phyloP scores from a whole-genome alignment of 1,284 basidiomycete species.

The Ganoderma leucocontextum region DNA sequence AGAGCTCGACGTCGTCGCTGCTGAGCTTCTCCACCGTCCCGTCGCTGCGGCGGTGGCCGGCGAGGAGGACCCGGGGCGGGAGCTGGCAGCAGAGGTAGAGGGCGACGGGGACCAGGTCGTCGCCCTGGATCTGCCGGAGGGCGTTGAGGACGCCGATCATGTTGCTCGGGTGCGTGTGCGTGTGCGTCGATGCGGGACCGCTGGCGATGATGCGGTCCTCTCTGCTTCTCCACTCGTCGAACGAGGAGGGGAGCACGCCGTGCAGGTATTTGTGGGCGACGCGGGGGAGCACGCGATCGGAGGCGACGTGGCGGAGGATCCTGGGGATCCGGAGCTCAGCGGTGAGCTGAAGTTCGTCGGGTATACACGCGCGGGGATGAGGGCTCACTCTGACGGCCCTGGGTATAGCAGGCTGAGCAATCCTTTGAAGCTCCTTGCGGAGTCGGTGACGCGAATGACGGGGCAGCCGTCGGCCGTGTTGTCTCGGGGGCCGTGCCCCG shows the following conservation, averaged over 20 bases:
- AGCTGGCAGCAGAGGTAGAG: conserved; percentile 6
- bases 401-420: conserved; percentile 1
- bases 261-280: conserved; percentile 3
- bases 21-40: background rate
- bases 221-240: background rate
- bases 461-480: background rate
- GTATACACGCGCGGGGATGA: no score
- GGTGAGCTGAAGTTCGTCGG: no score
- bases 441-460: conserved; percentile 1
- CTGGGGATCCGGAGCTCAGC: background rate
- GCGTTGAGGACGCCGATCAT: background rate
- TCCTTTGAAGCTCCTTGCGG: background rate
- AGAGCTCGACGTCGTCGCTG: background rate
- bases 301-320: background rate
- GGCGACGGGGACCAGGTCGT: background rate
- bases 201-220: background rate
- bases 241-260: conserved; percentile 3
- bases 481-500: background rate
- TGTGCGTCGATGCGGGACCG: background rate
- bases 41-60: no score
- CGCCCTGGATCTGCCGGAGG: background rate
- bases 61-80: background rate
- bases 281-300: background rate
- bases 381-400: background rate
- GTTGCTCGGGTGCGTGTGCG: background rate